A percentile compares a stretch with the other conserved stretches of the same genome.
Conservation (phyloP, 129 eudicot genomes). For the Centella asiatica region DNA sequence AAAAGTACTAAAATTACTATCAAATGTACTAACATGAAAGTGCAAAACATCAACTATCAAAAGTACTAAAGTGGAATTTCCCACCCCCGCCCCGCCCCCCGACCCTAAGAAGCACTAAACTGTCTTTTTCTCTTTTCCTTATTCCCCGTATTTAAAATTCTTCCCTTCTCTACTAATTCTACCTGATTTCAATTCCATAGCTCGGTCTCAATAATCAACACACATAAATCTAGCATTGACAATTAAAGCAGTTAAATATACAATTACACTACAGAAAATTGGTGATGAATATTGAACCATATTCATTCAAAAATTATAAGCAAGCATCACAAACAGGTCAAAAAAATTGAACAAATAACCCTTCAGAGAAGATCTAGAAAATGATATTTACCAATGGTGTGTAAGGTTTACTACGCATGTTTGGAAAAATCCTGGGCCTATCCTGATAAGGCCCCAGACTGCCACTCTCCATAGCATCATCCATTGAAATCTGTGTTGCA, state of each 20-base stretch:
- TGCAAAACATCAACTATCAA: too few relatives aligned
- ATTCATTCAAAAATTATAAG: neutral
- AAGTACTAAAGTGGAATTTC: too few relatives aligned
- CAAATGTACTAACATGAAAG: too few relatives aligned
- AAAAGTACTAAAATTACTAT: too few relatives aligned
- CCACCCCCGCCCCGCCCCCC: too few relatives aligned
- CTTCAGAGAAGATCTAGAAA: neutral
- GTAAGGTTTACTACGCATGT: conserved; percentile 74
- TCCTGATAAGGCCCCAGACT: conserved; percentile 69
- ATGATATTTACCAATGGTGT: conserved; percentile 60
- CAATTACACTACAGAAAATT: neutral
- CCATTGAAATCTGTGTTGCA: conserved; percentile 73
- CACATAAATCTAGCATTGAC: too few relatives aligned
- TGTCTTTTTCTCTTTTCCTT: too few relatives aligned
- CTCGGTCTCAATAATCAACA: too few relatives aligned
- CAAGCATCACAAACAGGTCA: neutral
- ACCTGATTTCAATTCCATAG: too few relatives aligned
- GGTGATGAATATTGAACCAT: neutral
- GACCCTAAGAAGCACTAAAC: too few relatives aligned
- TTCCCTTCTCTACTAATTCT: too few relatives aligned
- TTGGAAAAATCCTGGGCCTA: conserved; percentile 74
- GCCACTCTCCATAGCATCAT: conserved; percentile 83
- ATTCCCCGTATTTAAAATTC: too few relatives aligned
- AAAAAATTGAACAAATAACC: neutral
- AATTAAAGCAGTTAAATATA: neutral